Base-by-base conservation (phyloP, 371 early-diverging fungal species). In the Dentiscutata heterogama region DNA sequence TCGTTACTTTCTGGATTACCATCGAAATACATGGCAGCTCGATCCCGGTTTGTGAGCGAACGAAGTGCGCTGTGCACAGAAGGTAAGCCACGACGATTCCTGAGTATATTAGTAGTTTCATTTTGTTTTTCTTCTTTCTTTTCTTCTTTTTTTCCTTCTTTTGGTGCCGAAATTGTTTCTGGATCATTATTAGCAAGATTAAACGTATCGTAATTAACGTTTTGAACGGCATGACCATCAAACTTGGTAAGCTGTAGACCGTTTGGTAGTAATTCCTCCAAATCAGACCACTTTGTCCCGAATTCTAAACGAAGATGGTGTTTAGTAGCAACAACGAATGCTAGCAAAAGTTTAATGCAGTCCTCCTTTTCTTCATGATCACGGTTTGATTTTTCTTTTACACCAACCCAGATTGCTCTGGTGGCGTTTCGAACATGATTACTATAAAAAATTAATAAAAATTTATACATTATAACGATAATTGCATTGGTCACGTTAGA, bases 221-320 rank as follows among this genome's bases (percentile, higher is more conserved):
- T 18, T 84, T 86, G 78, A 82, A 79, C 42, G 83, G 85, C 0
- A 63, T 77, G 70, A 18, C 80, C 80, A 29, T 68, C 80, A 46
- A 80, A 80, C 0, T 60, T 27, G 3, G 72, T 42, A 4, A 46
- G 42, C 27, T 78, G 75, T 22, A 81, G 82, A 0, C 84, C 86
- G 31, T 86, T 88, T 7, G 46, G 92, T 35, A 92, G 75, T 50
- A 91, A 84, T 53, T 86, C 84, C 70, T 89, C 88, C 13, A 92
- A 83, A 83, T 93, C 91, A 54, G 83, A 87, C 64, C 90, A 91
- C 65, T 89, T 88, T 78, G 86, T 81, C 13, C 94, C 94, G 46
- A 86, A 86, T 82, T 96, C 95, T 54, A 85, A 84, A 39, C 96
- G 89, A 8, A 95, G 74, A 83, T 95, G 92, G 84, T 95, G 94